These are phyloP conservation scores for Flaveria ramosissima DNA, from an alignment of 129 eudicot species.

Conservation along the genomic window DNA sequence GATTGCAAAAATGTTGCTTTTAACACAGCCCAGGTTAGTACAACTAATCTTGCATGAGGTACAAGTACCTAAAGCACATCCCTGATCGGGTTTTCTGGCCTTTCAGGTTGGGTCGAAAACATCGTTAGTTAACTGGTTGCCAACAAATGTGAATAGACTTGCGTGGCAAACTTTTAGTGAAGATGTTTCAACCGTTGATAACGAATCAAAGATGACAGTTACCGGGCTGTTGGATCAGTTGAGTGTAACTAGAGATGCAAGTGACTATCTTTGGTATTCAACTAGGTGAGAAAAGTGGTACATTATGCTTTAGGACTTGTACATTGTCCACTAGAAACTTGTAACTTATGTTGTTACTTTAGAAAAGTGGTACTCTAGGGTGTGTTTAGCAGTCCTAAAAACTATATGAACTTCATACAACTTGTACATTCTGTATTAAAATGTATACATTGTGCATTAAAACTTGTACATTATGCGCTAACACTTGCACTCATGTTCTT, in stretches of 20 bases:
- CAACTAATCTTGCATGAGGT: slow-evolving; percentile 1
- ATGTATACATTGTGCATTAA: background rate
- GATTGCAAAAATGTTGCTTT: slow-evolving; percentile 69
- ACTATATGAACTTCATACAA: slow-evolving; percentile 28
- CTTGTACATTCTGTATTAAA: background rate
- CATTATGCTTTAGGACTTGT: background rate
- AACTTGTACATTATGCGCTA: background rate
- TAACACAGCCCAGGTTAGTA: slow-evolving; percentile 69
- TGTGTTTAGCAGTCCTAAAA: background rate
- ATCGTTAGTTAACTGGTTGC: slow-evolving; percentile 50
- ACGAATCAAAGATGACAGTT: slow-evolving; percentile 54
- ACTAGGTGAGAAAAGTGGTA: slow-evolving; percentile 56
- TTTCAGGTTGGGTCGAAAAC: slow-evolving; percentile 54
- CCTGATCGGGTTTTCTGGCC: slow-evolving; percentile 3
- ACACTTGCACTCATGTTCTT: slow-evolving; percentile 10
- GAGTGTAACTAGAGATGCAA: slow-evolving; percentile 77
- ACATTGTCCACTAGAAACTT: slow-evolving; percentile 1
- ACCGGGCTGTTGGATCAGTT: slow-evolving; percentile 76
- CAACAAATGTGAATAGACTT: slow-evolving; percentile 48
- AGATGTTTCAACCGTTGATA: slow-evolving; percentile 47
- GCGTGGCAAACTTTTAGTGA: slow-evolving; percentile 74
- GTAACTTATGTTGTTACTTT: background rate
- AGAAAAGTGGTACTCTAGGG: too few relatives aligned
- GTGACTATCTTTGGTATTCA: slow-evolving; percentile 89
- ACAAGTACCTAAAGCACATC: slow-evolving; percentile 4